phyloP scores from a whole-genome alignment of 768 basidiomycete genomes.

The Xerocomellus chrysenteron region DNA sequence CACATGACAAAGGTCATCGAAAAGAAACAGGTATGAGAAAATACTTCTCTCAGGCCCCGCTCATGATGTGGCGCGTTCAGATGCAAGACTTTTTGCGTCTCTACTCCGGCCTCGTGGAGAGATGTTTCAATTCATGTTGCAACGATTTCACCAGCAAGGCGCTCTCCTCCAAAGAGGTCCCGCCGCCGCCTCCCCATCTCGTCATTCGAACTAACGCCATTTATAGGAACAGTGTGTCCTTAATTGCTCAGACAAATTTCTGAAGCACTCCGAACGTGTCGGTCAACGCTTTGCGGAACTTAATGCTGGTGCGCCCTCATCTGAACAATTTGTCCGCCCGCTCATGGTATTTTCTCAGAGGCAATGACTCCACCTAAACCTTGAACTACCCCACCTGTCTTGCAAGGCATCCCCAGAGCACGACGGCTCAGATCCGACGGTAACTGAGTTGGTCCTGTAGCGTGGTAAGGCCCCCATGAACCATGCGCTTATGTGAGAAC shows the following conservation, averaged over 20 bases:
- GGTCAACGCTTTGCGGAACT: slow-evolving; percentile 90
- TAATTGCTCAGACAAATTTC: slow-evolving; percentile 96
- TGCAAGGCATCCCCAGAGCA: background rate
- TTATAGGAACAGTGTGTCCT: slow-evolving; percentile 83
- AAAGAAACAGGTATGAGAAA: slow-evolving; percentile 80
- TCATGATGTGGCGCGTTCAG: slow-evolving; percentile 40
- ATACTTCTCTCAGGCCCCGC: background rate
- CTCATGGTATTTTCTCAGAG: slow-evolving; percentile 21
- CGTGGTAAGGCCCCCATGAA: slow-evolving; percentile 13
- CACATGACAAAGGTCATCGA: slow-evolving; percentile 94
- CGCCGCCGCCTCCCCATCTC: background rate
- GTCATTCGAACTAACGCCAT: slow-evolving; percentile 8
- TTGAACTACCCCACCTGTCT: slow-evolving; percentile 15
- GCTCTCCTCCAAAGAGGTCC: slow-evolving; percentile 88
- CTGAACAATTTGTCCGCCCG: background rate
- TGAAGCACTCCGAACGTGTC: slow-evolving; percentile 93
- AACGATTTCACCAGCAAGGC: slow-evolving; percentile 98
- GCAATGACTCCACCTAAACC: slow-evolving; percentile 32
- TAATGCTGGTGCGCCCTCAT: slow-evolving; percentile 71
- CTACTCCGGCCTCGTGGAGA: slow-evolving; percentile 92
- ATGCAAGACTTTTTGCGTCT: slow-evolving; percentile 98
- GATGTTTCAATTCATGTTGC: slow-evolving; percentile 92
- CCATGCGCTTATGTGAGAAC: slow-evolving; percentile 13
- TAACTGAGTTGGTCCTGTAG: slow-evolving; percentile 6
- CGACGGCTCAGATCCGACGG: slow-evolving; percentile 1